Conservation (phyloP, 176 grass and related monocot species). For the Bolboschoenus planiculmis region DNA sequence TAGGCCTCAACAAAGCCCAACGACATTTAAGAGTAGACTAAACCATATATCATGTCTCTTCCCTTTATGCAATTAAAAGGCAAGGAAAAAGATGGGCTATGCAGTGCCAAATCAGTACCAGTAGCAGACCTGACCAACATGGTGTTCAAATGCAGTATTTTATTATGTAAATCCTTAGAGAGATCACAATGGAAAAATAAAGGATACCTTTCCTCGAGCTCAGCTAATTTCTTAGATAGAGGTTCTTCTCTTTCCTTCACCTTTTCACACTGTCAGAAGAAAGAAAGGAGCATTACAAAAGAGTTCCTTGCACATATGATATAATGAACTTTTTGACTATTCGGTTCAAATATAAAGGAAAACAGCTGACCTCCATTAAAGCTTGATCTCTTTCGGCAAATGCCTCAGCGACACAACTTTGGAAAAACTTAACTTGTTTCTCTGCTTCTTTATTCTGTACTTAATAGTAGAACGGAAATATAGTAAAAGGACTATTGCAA, state of each 20-base stretch:
- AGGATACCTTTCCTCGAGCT: constrained; percentile 66
- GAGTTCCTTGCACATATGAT: constrained; percentile 1
- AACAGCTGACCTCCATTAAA: constrained; percentile 66
- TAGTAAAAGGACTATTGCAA: neutral
- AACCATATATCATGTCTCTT: neutral
- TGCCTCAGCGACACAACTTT: constrained; percentile 80
- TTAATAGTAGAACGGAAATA: constrained; percentile 1
- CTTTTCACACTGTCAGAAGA: constrained; percentile 66
- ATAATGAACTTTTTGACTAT: neutral
- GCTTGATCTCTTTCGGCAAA: constrained; percentile 84
- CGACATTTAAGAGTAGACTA: neutral
- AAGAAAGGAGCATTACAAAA: constrained; percentile 18
- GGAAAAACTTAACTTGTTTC: constrained; percentile 94
- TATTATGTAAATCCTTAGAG: neutral
- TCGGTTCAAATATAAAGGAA: constrained; percentile 30
- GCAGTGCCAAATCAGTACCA: neutral
- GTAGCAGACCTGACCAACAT: neutral
- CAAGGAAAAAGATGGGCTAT: neutral
- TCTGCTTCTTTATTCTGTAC: constrained; percentile 93
- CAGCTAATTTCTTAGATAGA: constrained; percentile 38
- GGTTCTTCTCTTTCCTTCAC: constrained; percentile 79
- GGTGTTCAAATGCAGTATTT: neutral
- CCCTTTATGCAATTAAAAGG: constrained; percentile 9
- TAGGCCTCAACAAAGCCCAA: neutral
- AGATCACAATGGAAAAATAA: constrained; percentile 1